phyloP scores from a whole-genome alignment of 1,139 yeast species.

The Candida tropicalis region DNA sequence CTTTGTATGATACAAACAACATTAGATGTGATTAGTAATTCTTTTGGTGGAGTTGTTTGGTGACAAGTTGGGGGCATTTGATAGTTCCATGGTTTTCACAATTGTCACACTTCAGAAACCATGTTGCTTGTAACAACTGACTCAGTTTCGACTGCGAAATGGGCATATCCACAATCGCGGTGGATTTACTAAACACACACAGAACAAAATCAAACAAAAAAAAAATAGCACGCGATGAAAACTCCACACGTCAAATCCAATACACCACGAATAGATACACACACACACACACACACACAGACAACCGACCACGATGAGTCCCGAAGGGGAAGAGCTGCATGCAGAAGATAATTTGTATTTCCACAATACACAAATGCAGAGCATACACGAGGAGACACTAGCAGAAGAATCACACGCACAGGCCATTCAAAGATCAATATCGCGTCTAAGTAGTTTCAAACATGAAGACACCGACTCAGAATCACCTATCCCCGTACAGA shows the following conservation, averaged over 20 bases:
- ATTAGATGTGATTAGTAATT: too few species aligned
- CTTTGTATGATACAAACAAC: too few species aligned
- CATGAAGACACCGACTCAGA: slow-evolving; percentile 6
- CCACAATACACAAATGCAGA: slow-evolving; percentile 40
- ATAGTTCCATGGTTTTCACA: too few species aligned
- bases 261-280: not conserved
- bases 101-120: too few species aligned
- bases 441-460: slow-evolving; percentile 21
- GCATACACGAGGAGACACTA: slow-evolving; percentile 33
- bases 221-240: too few species aligned
- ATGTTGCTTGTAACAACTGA: too few species aligned
- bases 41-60: too few species aligned
- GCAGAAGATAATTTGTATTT: slow-evolving; percentile 15
- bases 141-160: too few species aligned
- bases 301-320: not conserved
- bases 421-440: slow-evolving; percentile 14
- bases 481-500: slow-evolving; percentile 2
- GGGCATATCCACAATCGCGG: too few species aligned
- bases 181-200: too few species aligned
- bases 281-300: not conserved
- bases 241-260: not conserved
- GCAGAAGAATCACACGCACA: slow-evolving; percentile 19
- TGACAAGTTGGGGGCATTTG: too few species aligned
- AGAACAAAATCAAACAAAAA: too few species aligned
- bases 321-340: not conserved